phyloP scores from a whole-genome alignment of 208 protist genomes.

The Leptomonas pyrrhocoris region DNA sequence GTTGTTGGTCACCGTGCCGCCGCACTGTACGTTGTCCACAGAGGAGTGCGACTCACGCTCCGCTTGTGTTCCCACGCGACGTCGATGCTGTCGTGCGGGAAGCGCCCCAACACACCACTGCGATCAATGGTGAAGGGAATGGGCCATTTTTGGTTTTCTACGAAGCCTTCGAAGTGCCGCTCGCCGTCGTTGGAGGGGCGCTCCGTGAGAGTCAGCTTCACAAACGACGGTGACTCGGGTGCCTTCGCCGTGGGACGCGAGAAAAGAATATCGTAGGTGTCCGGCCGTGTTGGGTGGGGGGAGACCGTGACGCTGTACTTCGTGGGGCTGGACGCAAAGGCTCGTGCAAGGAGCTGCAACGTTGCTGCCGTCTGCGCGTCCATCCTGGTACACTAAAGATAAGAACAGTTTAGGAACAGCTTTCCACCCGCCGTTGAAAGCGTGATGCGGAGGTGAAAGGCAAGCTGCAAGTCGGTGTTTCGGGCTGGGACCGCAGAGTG shows the following conservation, averaged over 20 bases:
- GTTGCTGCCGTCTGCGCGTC: conserved; percentile 8
- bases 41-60: conserved; percentile 16
- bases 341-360: conserved; percentile 42
- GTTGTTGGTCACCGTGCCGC: background rate
- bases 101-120: conserved; percentile 19
- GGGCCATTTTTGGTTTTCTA: conserved; percentile 42
- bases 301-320: conserved; percentile 66
- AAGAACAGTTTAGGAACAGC: too few relatives aligned
- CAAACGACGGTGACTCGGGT: conserved; percentile 58
- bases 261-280: conserved; percentile 57
- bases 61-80: conserved; percentile 51
- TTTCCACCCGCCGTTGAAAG: too few relatives aligned
- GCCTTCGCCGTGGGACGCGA: conserved; percentile 57
- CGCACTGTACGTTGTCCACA: conserved; percentile 18
- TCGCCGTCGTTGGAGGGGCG: background rate
- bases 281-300: conserved; percentile 35
- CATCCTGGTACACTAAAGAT: conserved; percentile 6
- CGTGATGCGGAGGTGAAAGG: background rate
- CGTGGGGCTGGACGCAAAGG: conserved; percentile 37
- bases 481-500: background rate
- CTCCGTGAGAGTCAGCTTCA: conserved; percentile 38
- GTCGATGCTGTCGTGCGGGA: conserved; percentile 46
- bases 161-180: conserved; percentile 27
- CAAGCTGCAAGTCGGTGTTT: background rate
- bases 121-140: conserved; percentile 32